phyloP scores from a whole-genome alignment of 768 basidiomycete genomes.

The Tylopilus rubrobrunneus region DNA sequence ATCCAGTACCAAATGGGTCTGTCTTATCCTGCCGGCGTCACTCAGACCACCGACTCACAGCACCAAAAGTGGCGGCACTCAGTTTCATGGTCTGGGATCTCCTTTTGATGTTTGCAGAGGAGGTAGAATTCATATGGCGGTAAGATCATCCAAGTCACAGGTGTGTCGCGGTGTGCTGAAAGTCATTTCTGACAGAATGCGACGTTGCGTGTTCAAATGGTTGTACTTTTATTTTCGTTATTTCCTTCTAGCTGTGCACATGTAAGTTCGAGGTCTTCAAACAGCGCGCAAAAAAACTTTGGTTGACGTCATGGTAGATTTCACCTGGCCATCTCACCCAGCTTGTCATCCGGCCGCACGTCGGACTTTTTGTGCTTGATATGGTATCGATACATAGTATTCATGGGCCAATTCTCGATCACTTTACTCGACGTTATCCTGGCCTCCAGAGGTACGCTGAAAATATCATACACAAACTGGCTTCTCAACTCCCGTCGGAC shows the following conservation, averaged over 20 bases:
- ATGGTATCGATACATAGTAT: conserved; percentile 8
- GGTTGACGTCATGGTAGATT: conserved; percentile 3
- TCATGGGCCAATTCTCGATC: conserved; percentile 5
- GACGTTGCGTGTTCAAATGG: conserved; percentile 9
- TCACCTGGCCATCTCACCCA: conserved; percentile 5
- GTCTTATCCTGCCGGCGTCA: not conserved
- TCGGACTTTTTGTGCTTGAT: conserved; percentile 8
- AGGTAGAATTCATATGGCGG: conserved; percentile 33
- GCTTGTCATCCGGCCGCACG: conserved; percentile 3
- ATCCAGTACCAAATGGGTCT: conserved; percentile 11
- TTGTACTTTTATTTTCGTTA: conserved; percentile 21
- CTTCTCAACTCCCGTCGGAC: not conserved
- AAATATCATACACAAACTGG: not conserved
- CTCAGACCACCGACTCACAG: not conserved
- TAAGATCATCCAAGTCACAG: conserved; percentile 4
- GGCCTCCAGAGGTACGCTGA: conserved; percentile 19
- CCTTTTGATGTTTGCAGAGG: conserved; percentile 22
- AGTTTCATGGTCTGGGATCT: conserved; percentile 28
- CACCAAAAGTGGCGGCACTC: conserved; percentile 23
- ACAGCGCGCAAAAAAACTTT: not conserved
- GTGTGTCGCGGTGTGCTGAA: not conserved
- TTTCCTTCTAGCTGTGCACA: conserved; percentile 6
- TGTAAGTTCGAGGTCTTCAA: conserved; percentile 1
- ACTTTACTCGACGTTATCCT: conserved; percentile 23
- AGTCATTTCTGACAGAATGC: conserved; percentile 8